A percentile compares a stretch with the other conserved stretches of the same genome.
These are phyloP conservation scores for Solanum piurae DNA, from an alignment of 257 asterid species.

Conservation along the genomic window DNA sequence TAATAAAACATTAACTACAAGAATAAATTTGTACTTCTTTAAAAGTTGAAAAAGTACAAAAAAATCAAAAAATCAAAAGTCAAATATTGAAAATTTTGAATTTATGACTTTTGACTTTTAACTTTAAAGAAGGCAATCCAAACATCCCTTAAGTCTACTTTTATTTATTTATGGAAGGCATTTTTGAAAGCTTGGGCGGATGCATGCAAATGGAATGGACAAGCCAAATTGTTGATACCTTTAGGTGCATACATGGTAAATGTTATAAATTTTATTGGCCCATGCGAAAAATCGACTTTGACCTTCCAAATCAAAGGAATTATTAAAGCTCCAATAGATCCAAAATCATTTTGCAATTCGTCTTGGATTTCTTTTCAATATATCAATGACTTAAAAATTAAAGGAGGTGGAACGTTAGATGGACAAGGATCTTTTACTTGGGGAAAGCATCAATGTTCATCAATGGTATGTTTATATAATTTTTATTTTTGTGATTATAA, in stretches of 20 bases:
- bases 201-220: background rate
- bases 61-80: background rate
- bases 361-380: conserved; percentile 1
- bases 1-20: background rate
- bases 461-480: background rate
- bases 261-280: background rate
- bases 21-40: background rate
- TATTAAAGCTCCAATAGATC: background rate
- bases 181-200: background rate
- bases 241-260: background rate
- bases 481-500: background rate
- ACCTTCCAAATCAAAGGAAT: background rate
- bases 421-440: background rate
- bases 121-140: no score
- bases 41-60: background rate
- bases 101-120: no score
- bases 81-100: background rate
- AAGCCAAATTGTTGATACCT: background rate
- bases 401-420: conserved; percentile 1
- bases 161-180: background rate
- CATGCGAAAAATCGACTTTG: background rate
- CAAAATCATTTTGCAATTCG: background rate
- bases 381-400: background rate
- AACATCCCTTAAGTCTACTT: no score
- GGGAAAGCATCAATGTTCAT: background rate